Evolutionary conservation across 257 asterid species (phyloP).

Genomic region (Forsythia suspensa): DNA sequence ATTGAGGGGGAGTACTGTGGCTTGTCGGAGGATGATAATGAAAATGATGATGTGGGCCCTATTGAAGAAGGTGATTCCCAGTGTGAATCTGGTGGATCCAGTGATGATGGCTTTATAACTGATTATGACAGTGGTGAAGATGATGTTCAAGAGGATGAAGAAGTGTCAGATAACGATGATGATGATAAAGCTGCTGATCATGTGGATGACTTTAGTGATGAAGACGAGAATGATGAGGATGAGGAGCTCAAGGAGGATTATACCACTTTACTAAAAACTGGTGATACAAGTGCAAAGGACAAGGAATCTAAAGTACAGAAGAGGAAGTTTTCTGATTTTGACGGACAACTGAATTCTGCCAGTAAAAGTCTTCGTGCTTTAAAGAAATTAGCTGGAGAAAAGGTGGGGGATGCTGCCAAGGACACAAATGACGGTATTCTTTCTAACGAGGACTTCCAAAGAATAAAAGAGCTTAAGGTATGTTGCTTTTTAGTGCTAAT

Average conservation of each 20-base stretch:
- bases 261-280: conserved; percentile 24
- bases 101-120: conserved; percentile 38
- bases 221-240: conserved; percentile 31
- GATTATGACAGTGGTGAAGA: conserved; percentile 33
- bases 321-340: conserved; percentile 72
- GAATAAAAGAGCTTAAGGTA: conserved; percentile 86
- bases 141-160: conserved; percentile 40
- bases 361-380: conserved; percentile 72
- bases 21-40: conserved; percentile 32
- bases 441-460: conserved; percentile 89
- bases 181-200: conserved; percentile 24
- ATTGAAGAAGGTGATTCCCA: conserved; percentile 36
- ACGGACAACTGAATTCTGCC: conserved; percentile 58
- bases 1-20: conserved; percentile 30
- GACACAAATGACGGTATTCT: conserved; percentile 68
- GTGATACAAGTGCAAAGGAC: conserved; percentile 4
- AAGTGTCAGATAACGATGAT: conserved; percentile 39
- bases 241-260: conserved; percentile 30
- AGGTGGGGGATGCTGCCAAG: conserved; percentile 26
- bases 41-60: conserved; percentile 34
- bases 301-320: conserved; percentile 44
- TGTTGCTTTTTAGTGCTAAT: conserved; percentile 19
- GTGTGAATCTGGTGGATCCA: conserved; percentile 35
- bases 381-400: conserved; percentile 70
- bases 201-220: conserved; percentile 32